Conservation (phyloP, 1,139 yeast species). For the Lodderomyces parapsilosis region DNA sequence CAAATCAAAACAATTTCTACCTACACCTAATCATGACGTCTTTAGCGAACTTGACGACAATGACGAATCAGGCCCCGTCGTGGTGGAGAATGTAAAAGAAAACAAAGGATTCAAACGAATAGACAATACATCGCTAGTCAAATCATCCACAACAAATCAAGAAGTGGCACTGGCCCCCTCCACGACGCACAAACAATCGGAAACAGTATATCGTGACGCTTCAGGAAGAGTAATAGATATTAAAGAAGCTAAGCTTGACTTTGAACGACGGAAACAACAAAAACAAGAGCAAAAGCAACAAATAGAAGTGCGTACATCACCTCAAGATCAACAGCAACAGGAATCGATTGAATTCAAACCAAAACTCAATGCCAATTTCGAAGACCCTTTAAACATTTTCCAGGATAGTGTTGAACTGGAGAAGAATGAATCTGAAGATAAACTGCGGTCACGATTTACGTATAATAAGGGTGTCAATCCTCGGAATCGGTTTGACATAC, state of each 20-base stretch:
- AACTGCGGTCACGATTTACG: conserved; percentile 16
- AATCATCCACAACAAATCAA: conserved; percentile 1
- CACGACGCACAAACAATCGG: conserved; percentile 5
- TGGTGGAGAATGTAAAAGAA: conserved; percentile 4
- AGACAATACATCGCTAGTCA: conserved; percentile 24
- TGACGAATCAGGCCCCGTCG: conserved; percentile 5
- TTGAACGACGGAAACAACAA: conserved; percentile 34
- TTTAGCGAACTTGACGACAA: conserved; percentile 4
- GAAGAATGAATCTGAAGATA: conserved; percentile 39
- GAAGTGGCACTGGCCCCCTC: conserved; percentile 1
- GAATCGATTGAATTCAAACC: conserved; percentile 32
- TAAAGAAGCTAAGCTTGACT: conserved; percentile 23
- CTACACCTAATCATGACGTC: background rate
- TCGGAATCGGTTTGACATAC: conserved; percentile 70
- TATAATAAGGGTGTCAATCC: conserved; percentile 54
- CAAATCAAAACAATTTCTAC: conserved; percentile 2
- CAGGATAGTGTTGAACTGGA: conserved; percentile 7
- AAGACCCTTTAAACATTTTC: conserved; percentile 69
- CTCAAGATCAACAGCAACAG: conserved; percentile 19
- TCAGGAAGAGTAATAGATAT: conserved; percentile 40
- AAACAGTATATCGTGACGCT: conserved; percentile 41
- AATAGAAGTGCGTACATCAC: conserved; percentile 11
- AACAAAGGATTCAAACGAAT: conserved; percentile 39
- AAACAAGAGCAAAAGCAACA: conserved; percentile 15
- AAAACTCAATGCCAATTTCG: conserved; percentile 31